Evolutionary conservation across 106 monocot genomes (phyloP), one percentile per base, ranked within the genome.

Genomic region (Iris macrosiphon): DNA sequence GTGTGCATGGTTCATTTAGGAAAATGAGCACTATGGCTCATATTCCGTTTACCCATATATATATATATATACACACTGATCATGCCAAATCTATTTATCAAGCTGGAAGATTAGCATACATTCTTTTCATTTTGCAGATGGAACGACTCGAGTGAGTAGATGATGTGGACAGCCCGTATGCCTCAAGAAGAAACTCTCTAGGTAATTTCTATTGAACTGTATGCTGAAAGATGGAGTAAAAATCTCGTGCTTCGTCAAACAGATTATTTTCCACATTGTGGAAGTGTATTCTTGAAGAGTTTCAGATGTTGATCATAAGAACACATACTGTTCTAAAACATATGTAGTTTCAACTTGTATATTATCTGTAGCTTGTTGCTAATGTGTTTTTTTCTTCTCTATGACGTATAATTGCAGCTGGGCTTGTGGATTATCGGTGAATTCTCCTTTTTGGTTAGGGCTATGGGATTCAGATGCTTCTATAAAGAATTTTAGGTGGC

Each of bases 111-210:
- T 24, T n/a, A 38, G 14, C 6, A 39, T 2, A 20, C 39, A 3
- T 38, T 22, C 14, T 34, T 60, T 45, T 44, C 14, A 48, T 47
- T 21, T 19, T 63, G 34, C 73, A 79, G 78, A 79, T 79, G 79
- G 52, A 69, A 60, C 57, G 59, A 47, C 69, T 79, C 10, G 74
- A 69, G 43, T 79, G 59, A 70, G 51, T n/a, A 14, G 1, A 53
- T 10, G 15, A 10, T 33, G 31, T 47, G 46, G 24, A 24, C 23
- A n/a, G n/a, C n/a, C n/a, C 10, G 34, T 35, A 6, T 19, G 17
- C 19, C 32, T 50, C 33, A 33, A 53, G 52, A 33, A 53, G 32
- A 33, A 30, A 19, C 4, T 51, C 6, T 51, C 52, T 19, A 33
- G 52, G 31, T 32, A 33, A 53, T 9, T n/a, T n/a, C 19, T 53